Base-by-base conservation (phyloP, 1,284 basidiomycete species). In the Cryptococcus depauperatus region DNA sequence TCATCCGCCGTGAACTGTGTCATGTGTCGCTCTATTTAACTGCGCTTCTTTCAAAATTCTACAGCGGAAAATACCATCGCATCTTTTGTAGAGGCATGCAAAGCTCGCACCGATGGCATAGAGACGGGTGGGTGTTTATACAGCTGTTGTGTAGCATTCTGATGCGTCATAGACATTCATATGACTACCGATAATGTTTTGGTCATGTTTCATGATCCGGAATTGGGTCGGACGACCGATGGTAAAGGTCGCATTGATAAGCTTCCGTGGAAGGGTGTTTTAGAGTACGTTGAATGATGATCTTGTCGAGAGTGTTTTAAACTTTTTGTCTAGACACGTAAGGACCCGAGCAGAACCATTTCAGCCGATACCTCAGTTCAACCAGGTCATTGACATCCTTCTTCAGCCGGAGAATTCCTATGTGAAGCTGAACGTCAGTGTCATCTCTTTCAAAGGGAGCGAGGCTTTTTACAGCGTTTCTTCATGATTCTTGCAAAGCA, bases 201-300 rank as follows among this genome's bases (percentile, higher is more conserved):
- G 39, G 72, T 97, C 51, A 91, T 97, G 87, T 95, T 93, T 72
- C 91, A 96, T 68, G 92, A 97, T 70, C 85, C 88, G 10, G 79
- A 66, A 29, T 58, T 79, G 9, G 73, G 73, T 41, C 67, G 78
- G 18, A 79, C 77, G 16, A 80, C 78, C 27, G 65, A 77, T 55
- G 76, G 77, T 19, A 68, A 66, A 11, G 78, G 77, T 22, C 61
- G 71, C 19, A 76, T 79, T 52, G 65, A 73, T 35, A 64, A 73
- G 37, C 71, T 72, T 49, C 63, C 66, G 5, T 79, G 76, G 71
- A 22, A 39, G 14, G 71, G 66, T 10, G 62, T 63, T 0, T 50
- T 71, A n/a, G 67, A 71, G 68, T 71, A 41, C 50, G 65, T 62
- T 5, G 13, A 1, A 26, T n/a, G n/a, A n/a, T n/a, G 4, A 5